phyloP scores from a whole-genome alignment of 306 rosid genomes.

The Boehmeria nivea region DNA sequence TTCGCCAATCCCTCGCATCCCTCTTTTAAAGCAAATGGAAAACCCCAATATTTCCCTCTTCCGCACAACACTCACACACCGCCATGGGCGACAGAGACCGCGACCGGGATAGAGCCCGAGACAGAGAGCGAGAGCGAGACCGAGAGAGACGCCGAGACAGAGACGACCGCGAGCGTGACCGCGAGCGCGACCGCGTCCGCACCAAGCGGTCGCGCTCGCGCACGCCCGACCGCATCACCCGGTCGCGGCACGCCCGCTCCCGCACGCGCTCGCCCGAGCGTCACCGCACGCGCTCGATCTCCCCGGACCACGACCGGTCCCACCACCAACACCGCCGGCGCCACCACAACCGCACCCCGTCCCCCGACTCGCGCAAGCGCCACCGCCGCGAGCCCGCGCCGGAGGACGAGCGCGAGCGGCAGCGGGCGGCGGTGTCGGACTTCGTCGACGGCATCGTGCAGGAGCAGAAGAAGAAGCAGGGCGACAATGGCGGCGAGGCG shows the following conservation, averaged over 20 bases:
- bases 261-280: constrained; percentile 63
- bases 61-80: neutral
- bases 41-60: neutral
- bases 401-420: constrained; percentile 58
- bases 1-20: neutral
- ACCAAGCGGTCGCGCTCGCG: constrained; percentile 76
- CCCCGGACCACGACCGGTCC: constrained; percentile 58
- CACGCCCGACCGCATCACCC: constrained; percentile 59
- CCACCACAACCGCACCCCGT: constrained; percentile 57
- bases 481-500: constrained; percentile 9
- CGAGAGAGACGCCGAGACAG: constrained; percentile 42
- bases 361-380: constrained; percentile 72
- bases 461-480: constrained; percentile 48
- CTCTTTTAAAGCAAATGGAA: neutral
- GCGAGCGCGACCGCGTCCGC: constrained; percentile 54
- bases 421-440: constrained; percentile 64
- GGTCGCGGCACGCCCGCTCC: constrained; percentile 58
- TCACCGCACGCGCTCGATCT: constrained; percentile 37
- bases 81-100: constrained; percentile 27
- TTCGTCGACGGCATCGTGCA: constrained; percentile 70
- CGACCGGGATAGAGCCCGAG: constrained; percentile 14
- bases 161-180: constrained; percentile 48
- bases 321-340: constrained; percentile 65
- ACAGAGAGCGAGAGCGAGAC: constrained; percentile 30
- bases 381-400: constrained; percentile 48